These are phyloP conservation scores for Chlorella vulgaris DNA, from an alignment of 139 green algal genomes.

Conservation along the genomic window DNA sequence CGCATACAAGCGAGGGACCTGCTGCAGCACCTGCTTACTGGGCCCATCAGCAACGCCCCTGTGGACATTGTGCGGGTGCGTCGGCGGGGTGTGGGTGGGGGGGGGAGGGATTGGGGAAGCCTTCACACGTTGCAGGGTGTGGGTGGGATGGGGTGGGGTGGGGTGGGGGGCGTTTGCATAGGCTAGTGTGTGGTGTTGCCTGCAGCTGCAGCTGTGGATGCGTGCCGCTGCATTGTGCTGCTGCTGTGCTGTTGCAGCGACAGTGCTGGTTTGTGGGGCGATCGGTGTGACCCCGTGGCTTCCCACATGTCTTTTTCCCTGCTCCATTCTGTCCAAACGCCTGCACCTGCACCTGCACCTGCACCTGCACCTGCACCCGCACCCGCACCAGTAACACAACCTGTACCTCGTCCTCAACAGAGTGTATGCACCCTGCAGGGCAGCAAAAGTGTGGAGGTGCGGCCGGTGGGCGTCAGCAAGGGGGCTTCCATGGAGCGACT, in stretches of 20 bases:
- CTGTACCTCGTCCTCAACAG: too few species aligned
- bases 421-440: too few species aligned
- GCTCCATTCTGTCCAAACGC: neutral
- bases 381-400: too few species aligned
- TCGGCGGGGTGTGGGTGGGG: conserved; percentile 1
- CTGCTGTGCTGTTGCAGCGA: too few species aligned
- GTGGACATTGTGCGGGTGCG: conserved; percentile 95
- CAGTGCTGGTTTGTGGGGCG: neutral
- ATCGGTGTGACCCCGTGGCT: neutral
- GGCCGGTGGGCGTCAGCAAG: conserved; percentile 96
- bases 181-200: too few species aligned
- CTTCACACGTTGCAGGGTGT: neutral
- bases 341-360: neutral
- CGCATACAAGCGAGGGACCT: conserved; percentile 66
- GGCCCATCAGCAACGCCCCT: conserved; percentile 95
- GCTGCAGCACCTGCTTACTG: conserved; percentile 97
- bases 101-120: neutral
- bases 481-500: conserved; percentile 90
- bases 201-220: too few species aligned
- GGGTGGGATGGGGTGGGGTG: neutral
- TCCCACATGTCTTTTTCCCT: neutral
- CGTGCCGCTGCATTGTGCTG: too few species aligned
- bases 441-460: conserved; percentile 84
- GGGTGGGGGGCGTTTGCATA: too few species aligned
- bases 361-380: neutral